Conservation (phyloP, 495 filamentous ascomycete genomes). For the Poronia punctata region DNA sequence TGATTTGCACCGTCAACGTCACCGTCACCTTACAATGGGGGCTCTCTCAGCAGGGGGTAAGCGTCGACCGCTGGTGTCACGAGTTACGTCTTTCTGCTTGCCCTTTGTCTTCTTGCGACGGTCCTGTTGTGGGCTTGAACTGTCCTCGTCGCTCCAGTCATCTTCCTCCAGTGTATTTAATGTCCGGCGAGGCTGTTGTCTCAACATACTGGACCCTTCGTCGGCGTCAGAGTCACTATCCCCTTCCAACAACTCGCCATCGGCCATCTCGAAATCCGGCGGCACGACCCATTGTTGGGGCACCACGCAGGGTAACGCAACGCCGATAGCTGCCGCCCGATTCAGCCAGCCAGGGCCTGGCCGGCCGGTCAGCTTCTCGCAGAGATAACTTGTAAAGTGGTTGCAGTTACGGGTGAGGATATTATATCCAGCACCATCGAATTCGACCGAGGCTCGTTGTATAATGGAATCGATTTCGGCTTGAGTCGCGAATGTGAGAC, state of each 20-base stretch:
- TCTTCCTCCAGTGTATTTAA: conserved; percentile 8
- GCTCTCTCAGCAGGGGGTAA: conserved; percentile 38
- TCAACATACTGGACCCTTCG: conserved; percentile 50
- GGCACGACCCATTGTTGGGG: conserved; percentile 71
- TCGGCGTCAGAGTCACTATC: conserved; percentile 36
- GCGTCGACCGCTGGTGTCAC: conserved; percentile 32
- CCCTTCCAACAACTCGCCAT: conserved; percentile 59
- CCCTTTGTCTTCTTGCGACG: conserved; percentile 19
- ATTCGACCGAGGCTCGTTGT: conserved; percentile 55
- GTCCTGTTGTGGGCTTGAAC: conserved; percentile 24
- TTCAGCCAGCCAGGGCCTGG: conserved; percentile 66
- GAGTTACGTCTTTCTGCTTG: conserved; percentile 26
- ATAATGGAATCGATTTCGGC: conserved; percentile 62
- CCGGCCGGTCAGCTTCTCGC: conserved; percentile 54
- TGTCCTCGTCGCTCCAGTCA: conserved; percentile 12
- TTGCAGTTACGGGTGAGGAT: conserved; percentile 76
- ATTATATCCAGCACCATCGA: conserved; percentile 65
- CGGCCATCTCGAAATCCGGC: conserved; percentile 64
- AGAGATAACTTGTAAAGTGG: conserved; percentile 69
- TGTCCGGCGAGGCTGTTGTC: conserved; percentile 18
- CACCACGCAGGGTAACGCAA: conserved; percentile 70
- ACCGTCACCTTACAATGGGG: conserved; percentile 23
- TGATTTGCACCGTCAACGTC: too few species aligned
- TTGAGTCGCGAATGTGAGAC: conserved; percentile 56
- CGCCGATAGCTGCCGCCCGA: conserved; percentile 69